Percentiles rank a stretch among this genome's conserved stretches.
These are phyloP conservation scores for Globisporangium rhizosaccharum DNA, from an alignment of 352 stramenopile genomes.

Conservation along the genomic window DNA sequence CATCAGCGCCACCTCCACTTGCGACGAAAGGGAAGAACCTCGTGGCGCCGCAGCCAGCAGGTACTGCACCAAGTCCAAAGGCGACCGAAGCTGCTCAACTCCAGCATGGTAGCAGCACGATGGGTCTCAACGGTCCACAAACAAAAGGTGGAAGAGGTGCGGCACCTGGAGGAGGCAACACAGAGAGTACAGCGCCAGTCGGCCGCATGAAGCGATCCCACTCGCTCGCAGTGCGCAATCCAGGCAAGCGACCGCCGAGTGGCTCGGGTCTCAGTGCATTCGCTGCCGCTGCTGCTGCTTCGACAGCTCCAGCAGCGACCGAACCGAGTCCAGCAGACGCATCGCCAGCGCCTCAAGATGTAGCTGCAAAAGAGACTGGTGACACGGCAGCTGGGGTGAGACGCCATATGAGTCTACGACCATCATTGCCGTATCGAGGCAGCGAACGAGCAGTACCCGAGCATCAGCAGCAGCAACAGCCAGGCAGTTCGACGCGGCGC, in stretches of 20 bases:
- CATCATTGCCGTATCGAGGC: conserved; percentile 11
- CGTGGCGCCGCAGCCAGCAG: conserved; percentile 10
- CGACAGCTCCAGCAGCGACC: neutral
- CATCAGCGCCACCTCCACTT: neutral
- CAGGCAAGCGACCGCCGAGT: neutral
- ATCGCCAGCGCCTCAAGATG: neutral
- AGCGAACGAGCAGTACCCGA: conserved; percentile 13
- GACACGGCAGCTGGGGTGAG: neutral
- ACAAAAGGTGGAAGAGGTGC: neutral
- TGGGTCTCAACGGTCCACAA: neutral
- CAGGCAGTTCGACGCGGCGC: conserved; percentile 7
- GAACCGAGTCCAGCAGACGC: neutral
- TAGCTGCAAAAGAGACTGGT: neutral
- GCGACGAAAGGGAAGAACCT: conserved; percentile 10
- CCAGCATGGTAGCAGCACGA: neutral
- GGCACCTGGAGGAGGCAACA: neutral
- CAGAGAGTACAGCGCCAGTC: neutral
- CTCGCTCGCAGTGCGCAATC: conserved; percentile 1
- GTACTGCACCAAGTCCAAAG: neutral
- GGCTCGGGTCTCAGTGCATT: neutral
- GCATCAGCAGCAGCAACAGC: neutral
- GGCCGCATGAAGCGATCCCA: conserved; percentile 8
- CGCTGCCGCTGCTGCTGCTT: neutral
- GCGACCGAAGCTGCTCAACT: neutral
- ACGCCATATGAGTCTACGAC: conserved; percentile 13